Percentiles rank a stretch among this genome's conserved stretches.
Evolutionary conservation across 2,329 filamentous ascomycete species (phyloP).

Genomic region (Alternaria ethzedia): DNA sequence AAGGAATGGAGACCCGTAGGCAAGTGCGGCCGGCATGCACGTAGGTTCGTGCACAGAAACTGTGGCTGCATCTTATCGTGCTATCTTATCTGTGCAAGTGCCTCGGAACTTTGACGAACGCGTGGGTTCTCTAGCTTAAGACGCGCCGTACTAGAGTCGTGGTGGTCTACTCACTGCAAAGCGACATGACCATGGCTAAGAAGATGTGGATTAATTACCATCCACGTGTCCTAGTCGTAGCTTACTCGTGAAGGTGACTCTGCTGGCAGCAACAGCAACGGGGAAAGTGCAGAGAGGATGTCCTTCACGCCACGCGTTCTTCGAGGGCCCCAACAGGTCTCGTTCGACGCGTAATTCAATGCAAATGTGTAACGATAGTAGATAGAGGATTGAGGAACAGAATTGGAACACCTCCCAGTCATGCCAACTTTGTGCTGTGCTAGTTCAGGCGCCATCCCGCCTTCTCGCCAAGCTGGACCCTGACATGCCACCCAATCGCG

Average conservation of each 20-base stretch:
- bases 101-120: not conserved
- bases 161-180: not conserved
- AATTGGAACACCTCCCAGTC: not conserved
- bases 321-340: not conserved
- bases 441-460: conserved; percentile 5
- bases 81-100: not conserved
- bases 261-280: not conserved
- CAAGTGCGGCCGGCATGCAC: not conserved
- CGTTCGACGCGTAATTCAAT: not conserved
- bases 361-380: not conserved
- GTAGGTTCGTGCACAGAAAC: not conserved
- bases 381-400: not conserved
- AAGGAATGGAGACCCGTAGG: conserved; percentile 2
- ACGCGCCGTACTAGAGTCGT: not conserved
- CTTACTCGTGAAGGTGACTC: not conserved
- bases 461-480: conserved; percentile 20
- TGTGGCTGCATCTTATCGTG: conserved; percentile 9
- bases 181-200: not conserved
- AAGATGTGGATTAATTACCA: not conserved
- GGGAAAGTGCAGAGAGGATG: not conserved
- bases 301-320: not conserved
- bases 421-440: not conserved
- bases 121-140: not conserved
- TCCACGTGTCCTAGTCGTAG: not conserved
- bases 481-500: conserved; percentile 23